Percentiles rank a stretch among this genome's conserved stretches.
Evolutionary conservation across 1,284 basidiomycete genomes (phyloP).

Genomic region (Irpex sp.): DNA sequence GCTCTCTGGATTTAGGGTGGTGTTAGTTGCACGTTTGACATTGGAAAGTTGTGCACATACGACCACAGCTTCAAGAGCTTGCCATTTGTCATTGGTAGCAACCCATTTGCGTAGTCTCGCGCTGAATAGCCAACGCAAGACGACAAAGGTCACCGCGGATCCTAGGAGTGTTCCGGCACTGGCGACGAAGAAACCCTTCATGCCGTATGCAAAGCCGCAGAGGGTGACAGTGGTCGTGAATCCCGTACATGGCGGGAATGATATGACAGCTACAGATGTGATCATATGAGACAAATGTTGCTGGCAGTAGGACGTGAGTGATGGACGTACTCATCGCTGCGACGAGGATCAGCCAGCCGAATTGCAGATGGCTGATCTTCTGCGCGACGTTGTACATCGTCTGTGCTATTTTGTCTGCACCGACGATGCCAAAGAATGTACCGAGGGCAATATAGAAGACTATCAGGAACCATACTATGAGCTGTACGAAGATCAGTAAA

Average conservation of each 20-base stretch:
- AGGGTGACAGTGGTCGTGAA: slow-evolving; percentile 65
- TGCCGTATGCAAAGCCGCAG: slow-evolving; percentile 81
- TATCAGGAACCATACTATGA: slow-evolving; percentile 40
- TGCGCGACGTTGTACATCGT: slow-evolving; percentile 67
- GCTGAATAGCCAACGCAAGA: slow-evolving; percentile 60
- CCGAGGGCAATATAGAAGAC: slow-evolving; percentile 43
- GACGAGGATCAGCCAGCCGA: slow-evolving; percentile 61
- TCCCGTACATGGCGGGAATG: slow-evolving; percentile 78
- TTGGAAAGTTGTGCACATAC: slow-evolving; percentile 39
- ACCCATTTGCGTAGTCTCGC: slow-evolving; percentile 55
- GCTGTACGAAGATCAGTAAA: slow-evolving; percentile 19
- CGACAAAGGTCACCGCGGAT: slow-evolving; percentile 62
- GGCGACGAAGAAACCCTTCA: slow-evolving; percentile 68
- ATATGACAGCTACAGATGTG: slow-evolving; percentile 48
- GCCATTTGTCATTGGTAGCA: slow-evolving; percentile 64
- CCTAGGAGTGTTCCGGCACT: slow-evolving; percentile 61
- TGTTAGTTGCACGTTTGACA: background rate
- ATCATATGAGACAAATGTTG: slow-evolving; percentile 4
- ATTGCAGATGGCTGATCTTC: slow-evolving; percentile 51
- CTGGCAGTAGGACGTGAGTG: background rate
- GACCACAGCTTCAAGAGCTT: slow-evolving; percentile 72
- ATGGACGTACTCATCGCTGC: slow-evolving; percentile 45
- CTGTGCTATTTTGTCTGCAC: slow-evolving; percentile 65
- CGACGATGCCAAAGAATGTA: slow-evolving; percentile 47
- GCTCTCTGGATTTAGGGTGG: slow-evolving; percentile 41